These are phyloP conservation scores for Arthrobotrys conoides DNA, from an alignment of 2,329 filamentous ascomycete species.

Conservation along the genomic window DNA sequence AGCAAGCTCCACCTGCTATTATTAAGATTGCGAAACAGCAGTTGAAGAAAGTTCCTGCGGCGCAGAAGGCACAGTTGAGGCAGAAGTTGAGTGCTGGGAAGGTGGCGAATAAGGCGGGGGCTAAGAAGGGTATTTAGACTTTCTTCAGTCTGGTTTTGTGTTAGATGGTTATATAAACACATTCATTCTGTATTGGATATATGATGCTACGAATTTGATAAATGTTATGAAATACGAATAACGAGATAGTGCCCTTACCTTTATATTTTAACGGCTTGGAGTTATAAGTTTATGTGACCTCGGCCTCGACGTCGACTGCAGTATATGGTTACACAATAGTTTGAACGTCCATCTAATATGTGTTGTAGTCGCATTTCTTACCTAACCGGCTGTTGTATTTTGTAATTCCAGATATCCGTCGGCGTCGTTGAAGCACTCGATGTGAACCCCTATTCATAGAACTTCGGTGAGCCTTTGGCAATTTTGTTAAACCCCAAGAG, in stretches of 20 bases:
- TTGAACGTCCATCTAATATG: too few relatives aligned
- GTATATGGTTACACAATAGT: too few relatives aligned
- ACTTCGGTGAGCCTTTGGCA: neutral
- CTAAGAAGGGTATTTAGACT: neutral
- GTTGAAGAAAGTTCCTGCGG: conserved; percentile 18
- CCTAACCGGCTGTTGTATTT: too few relatives aligned
- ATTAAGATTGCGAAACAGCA: conserved; percentile 10
- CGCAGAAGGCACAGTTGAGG: conserved; percentile 24
- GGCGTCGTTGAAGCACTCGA: too few relatives aligned
- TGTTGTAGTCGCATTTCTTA: too few relatives aligned
- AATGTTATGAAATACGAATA: neutral
- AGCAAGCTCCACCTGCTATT: conserved; percentile 4
- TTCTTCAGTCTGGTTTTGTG: neutral
- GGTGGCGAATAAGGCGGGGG: conserved; percentile 20
- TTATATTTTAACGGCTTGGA: neutral
- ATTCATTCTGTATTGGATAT: neutral
- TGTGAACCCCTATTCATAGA: neutral
- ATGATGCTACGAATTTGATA: too few relatives aligned
- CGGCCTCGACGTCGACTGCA: too few relatives aligned
- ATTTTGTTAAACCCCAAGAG: neutral
- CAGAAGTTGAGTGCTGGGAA: conserved; percentile 15
- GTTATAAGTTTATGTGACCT: too few relatives aligned
- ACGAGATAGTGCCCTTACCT: neutral
- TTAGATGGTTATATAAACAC: neutral
- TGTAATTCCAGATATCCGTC: too few relatives aligned